Conservation (phyloP, 441 rosid species). For the Flueggea neowawraea region DNA sequence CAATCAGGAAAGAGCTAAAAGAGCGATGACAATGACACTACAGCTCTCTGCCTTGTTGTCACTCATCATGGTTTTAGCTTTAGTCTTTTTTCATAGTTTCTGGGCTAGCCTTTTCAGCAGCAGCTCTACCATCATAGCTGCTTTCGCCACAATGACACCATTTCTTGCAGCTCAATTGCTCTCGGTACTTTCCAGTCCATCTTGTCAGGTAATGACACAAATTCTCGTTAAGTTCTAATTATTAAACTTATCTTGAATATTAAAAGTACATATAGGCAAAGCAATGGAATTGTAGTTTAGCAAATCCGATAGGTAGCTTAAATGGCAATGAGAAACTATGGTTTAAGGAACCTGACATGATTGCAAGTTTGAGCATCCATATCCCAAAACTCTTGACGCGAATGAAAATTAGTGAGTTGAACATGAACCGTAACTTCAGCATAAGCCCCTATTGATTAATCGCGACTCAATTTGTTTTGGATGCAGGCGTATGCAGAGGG, state of each 20-base stretch:
- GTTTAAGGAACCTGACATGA: no score
- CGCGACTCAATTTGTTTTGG: not conserved
- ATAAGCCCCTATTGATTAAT: no score
- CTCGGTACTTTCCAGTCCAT: conserved; percentile 56
- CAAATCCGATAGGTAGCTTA: no score
- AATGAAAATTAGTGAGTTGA: no score
- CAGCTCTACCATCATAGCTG: conserved; percentile 27
- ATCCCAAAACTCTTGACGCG: no score
- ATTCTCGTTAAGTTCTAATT: not conserved
- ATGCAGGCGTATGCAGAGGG: conserved; percentile 60
- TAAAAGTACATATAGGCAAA: no score
- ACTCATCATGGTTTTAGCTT: conserved; percentile 29
- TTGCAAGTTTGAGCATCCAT: no score
- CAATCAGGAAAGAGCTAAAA: conserved; percentile 42
- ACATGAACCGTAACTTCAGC: no score
- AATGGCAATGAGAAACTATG: no score
- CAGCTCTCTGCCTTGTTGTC: conserved; percentile 52
- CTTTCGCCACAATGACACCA: conserved; percentile 51
- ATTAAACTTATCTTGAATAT: no score
- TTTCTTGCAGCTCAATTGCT: conserved; percentile 39
- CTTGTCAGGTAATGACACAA: conserved; percentile 40
- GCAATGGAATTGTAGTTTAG: no score
- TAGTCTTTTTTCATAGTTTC: conserved; percentile 46
- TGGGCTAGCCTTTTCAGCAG: conserved; percentile 63
- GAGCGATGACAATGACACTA: conserved; percentile 43